phyloP scores from a whole-genome alignment of 1,284 basidiomycete genomes.

The Heliocybe sulcata region DNA sequence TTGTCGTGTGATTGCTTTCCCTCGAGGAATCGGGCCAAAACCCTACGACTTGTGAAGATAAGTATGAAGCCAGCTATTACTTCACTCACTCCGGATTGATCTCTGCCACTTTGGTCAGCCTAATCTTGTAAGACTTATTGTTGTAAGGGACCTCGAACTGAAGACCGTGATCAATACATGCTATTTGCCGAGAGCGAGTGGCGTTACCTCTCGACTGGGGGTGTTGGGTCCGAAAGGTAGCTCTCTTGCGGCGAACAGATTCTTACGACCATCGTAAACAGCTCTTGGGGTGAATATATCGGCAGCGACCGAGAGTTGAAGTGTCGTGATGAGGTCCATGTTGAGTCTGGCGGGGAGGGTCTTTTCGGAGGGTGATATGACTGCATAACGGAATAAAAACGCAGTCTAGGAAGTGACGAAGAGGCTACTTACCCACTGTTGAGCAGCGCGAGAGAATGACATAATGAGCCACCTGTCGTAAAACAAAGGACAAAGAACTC shows the following conservation, averaged over 20 bases:
- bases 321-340: constrained; percentile 52
- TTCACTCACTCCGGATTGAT: constrained; percentile 66
- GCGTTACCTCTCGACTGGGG: constrained; percentile 36
- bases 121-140: constrained; percentile 55
- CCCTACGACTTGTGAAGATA: constrained; percentile 27
- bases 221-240: constrained; percentile 43
- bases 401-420: constrained; percentile 2
- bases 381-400: constrained; percentile 19
- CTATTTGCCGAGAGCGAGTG: constrained; percentile 2
- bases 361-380: constrained; percentile 62
- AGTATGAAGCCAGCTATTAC: neutral
- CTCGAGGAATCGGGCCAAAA: constrained; percentile 54
- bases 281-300: constrained; percentile 56
- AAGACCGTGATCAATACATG: constrained; percentile 1
- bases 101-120: constrained; percentile 57
- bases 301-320: constrained; percentile 50
- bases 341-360: constrained; percentile 56
- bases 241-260: constrained; percentile 53
- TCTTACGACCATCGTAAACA: constrained; percentile 75
- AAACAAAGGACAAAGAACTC: constrained; percentile 15
- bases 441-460: neutral
- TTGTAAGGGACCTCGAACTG: constrained; percentile 58
- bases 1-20: constrained; percentile 68
- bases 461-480: neutral
- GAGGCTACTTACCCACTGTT: constrained; percentile 47